These are phyloP conservation scores for Paraleonurus japonicus DNA, from an alignment of 257 asterid species.

Conservation along the genomic window DNA sequence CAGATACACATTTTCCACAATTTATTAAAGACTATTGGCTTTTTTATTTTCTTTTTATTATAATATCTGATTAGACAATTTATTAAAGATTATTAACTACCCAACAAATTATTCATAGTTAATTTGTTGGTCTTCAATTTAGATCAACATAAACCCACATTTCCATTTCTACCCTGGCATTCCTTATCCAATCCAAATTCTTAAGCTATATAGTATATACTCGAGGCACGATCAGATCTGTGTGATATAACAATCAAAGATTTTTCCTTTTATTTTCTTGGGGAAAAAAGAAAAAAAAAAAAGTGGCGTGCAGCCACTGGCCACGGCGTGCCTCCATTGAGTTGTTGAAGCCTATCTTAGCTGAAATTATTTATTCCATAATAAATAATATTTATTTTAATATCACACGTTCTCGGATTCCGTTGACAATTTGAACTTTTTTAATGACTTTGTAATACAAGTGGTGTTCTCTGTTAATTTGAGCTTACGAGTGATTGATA, in stretches of 20 bases:
- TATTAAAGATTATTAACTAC: too few relatives aligned
- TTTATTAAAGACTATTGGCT: too few relatives aligned
- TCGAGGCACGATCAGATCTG: background rate
- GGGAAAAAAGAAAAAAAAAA: too few relatives aligned
- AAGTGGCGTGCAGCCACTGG: too few relatives aligned
- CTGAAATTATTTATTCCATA: background rate
- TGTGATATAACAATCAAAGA: background rate
- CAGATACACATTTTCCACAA: too few relatives aligned
- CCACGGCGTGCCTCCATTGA: too few relatives aligned
- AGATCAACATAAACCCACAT: background rate
- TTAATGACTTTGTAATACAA: background rate
- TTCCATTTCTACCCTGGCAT: background rate
- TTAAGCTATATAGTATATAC: background rate
- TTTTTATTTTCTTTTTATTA: too few relatives aligned
- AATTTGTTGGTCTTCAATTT: background rate
- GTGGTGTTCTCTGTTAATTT: background rate
- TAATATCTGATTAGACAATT: too few relatives aligned
- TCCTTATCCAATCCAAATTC: background rate
- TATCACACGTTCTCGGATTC: background rate
- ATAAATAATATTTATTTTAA: too few relatives aligned
- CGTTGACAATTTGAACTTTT: background rate
- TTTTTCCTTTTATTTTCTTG: too few relatives aligned
- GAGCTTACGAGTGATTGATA: background rate
- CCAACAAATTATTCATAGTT: background rate
- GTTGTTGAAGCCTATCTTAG: too few relatives aligned